A percentile compares a stretch with the other conserved stretches of the same genome.
These are phyloP conservation scores for Rhodotorula taiwanensis DNA, from an alignment of 768 basidiomycete genomes.

Conservation along the genomic window DNA sequence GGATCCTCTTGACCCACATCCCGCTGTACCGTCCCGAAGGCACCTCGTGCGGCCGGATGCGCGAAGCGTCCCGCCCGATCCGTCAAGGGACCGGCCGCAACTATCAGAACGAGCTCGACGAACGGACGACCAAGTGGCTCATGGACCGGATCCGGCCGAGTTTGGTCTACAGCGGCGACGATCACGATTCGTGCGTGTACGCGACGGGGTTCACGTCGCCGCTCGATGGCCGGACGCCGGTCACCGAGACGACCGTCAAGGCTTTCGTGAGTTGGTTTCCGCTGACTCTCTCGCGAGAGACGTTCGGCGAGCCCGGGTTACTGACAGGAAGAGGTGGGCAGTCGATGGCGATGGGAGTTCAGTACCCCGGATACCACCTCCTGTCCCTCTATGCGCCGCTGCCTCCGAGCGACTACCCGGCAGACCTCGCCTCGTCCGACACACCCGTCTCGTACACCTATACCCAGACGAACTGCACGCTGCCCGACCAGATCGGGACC, in stretches of 20 bases:
- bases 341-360: slow-evolving; percentile 81
- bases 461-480: slow-evolving; percentile 51
- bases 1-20: slow-evolving; percentile 72
- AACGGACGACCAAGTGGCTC: slow-evolving; percentile 60
- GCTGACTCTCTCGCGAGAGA: background rate
- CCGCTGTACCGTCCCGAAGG: slow-evolving; percentile 70
- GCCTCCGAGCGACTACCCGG: slow-evolving; percentile 33
- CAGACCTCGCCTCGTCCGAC: slow-evolving; percentile 44
- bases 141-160: slow-evolving; percentile 60
- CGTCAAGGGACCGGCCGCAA: slow-evolving; percentile 53
- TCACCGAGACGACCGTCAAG: slow-evolving; percentile 74
- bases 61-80: slow-evolving; percentile 65
- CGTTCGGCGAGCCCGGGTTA: background rate
- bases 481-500: slow-evolving; percentile 77
- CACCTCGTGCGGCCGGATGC: slow-evolving; percentile 64
- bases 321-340: background rate
- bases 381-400: slow-evolving; percentile 55
- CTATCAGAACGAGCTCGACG: slow-evolving; percentile 69
- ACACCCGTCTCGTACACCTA: slow-evolving; percentile 31
- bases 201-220: slow-evolving; percentile 42
- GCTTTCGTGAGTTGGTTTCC: slow-evolving; percentile 50
- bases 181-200: slow-evolving; percentile 85
- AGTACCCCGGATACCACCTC: slow-evolving; percentile 79
- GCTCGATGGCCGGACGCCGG: slow-evolving; percentile 43
- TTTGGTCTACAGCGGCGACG: slow-evolving; percentile 79